Base-by-base conservation (phyloP, 1,284 basidiomycete species). In the Heliocybe sulcata region DNA sequence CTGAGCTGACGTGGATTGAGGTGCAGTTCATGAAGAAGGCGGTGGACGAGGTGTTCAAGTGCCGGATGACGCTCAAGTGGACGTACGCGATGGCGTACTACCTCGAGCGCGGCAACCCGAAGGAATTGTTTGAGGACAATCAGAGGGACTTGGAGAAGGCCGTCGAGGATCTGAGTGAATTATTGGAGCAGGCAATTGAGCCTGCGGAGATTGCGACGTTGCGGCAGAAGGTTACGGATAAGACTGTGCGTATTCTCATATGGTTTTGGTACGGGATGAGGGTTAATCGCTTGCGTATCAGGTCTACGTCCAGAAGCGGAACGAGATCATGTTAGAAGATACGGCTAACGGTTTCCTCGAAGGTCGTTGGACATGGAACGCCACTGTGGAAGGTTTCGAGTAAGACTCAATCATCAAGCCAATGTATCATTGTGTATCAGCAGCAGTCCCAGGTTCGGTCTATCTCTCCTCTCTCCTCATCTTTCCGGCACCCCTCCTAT, bases 81-180 rank as follows among this genome's bases (percentile, higher is more conserved):
- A 98, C 95, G 16, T 99, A 99, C 67, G 91, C 92, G n/a, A 98
- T 99, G 95, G 96, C 95, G 12, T 99, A 94, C 75, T 99, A 98
- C 62, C 77, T 90, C 31, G 81, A 84, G 56, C 85, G 83, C 66
- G 87, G 92, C 61, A 98, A 98, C 69, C 81, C 92, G 80, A 98
- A 98, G 68, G 92, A 94, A 66, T 74, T 99, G 49, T 99, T 96
- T 63, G 96, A 98, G 71, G 95, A 98, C 72, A 98, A 98, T 66
- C 96, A 99, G 72, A 81, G 91, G 87, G 94, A 99, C 68, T 76
- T 99, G 45, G 96, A 99, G 71, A 82, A 83, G 59, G 96, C 96
- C 0, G 95, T 98, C 1, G 97, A 99, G 67, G 92, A 96, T 58
- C 78, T 99, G 2, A 92, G 93, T 0, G 95, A 96, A 68, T 74